These are phyloP conservation scores for Alternaria sp. DNA, from an alignment of 2,329 filamentous ascomycete genomes.

Conservation along the genomic window DNA sequence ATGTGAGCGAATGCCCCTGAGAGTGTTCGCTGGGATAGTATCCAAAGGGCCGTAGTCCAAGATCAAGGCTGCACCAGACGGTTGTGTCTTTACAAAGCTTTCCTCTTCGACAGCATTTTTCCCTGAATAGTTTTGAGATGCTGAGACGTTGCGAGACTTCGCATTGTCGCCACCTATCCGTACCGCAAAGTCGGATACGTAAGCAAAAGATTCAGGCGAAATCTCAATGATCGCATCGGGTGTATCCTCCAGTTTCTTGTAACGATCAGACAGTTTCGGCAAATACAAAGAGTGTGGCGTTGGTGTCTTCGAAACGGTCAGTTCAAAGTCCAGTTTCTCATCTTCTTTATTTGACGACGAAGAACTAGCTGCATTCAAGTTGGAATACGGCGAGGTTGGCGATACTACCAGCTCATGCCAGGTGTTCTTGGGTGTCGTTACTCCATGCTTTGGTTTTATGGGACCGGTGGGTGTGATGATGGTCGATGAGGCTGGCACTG, in stretches of 20 bases:
- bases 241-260: conserved; percentile 74
- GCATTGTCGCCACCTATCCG: conserved; percentile 76
- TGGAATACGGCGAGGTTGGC: conserved; percentile 50
- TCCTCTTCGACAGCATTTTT: conserved; percentile 20
- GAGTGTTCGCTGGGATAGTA: conserved; percentile 84
- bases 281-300: conserved; percentile 88
- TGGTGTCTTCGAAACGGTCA: conserved; percentile 76
- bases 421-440: conserved; percentile 48
- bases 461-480: conserved; percentile 61
- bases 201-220: conserved; percentile 84
- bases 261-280: conserved; percentile 81
- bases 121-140: conserved; percentile 53
- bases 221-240: conserved; percentile 83
- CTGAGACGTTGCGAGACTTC: conserved; percentile 18
- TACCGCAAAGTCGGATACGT: conserved; percentile 80
- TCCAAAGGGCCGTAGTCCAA: conserved; percentile 89
- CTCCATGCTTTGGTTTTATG: conserved; percentile 52
- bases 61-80: conserved; percentile 89
- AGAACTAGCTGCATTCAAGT: conserved; percentile 48
- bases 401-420: conserved; percentile 57
- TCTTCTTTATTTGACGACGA: conserved; percentile 22
- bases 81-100: conserved; percentile 62
- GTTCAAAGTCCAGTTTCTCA: conserved; percentile 80
- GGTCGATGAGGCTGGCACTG: conserved; percentile 50
- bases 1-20: conserved; percentile 87